Evolutionary conservation across 2,329 filamentous ascomycete species (phyloP).

Genomic region (Cordyceps javanica): DNA sequence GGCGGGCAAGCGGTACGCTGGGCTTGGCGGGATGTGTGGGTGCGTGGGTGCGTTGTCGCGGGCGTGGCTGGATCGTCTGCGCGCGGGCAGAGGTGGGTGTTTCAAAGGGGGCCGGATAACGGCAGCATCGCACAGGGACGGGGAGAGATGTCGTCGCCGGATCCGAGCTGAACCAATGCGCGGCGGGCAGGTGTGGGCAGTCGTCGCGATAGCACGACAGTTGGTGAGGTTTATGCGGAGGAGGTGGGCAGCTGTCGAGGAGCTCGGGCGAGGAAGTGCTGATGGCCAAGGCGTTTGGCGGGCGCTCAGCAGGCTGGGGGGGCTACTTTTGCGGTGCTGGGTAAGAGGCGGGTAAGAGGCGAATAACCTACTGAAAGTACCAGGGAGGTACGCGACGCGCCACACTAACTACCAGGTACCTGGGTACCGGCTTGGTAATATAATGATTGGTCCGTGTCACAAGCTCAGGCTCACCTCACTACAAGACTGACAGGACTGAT

Average conservation of each 20-base stretch:
- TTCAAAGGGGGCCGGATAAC: constrained; percentile 7
- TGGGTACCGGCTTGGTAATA: too few relatives aligned
- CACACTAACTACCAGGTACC: too few relatives aligned
- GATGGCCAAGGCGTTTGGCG: constrained; percentile 2
- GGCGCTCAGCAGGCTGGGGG: background rate
- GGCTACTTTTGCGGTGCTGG: too few relatives aligned
- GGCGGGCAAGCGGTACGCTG: too few relatives aligned
- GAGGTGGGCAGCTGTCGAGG: constrained; percentile 6
- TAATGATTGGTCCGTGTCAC: too few relatives aligned
- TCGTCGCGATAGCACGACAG: constrained; percentile 1
- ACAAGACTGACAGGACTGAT: too few relatives aligned
- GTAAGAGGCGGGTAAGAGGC: background rate
- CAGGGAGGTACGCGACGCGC: constrained; percentile 10
- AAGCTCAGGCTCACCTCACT: too few relatives aligned
- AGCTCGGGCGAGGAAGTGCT: constrained; percentile 2
- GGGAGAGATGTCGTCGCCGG: background rate
- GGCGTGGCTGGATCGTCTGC: background rate
- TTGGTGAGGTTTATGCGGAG: constrained; percentile 5
- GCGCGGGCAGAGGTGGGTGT: background rate
- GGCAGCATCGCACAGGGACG: constrained; percentile 8
- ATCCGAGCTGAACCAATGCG: constrained; percentile 3
- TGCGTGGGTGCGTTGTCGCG: background rate
- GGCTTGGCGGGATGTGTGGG: too few relatives aligned
- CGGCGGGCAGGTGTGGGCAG: background rate
- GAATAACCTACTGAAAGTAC: too few relatives aligned